Percentiles rank a stretch among this genome's conserved stretches.
These are phyloP conservation scores for Citrus hindsii DNA, from an alignment of 345 rosid genomes.

Conservation along the genomic window DNA sequence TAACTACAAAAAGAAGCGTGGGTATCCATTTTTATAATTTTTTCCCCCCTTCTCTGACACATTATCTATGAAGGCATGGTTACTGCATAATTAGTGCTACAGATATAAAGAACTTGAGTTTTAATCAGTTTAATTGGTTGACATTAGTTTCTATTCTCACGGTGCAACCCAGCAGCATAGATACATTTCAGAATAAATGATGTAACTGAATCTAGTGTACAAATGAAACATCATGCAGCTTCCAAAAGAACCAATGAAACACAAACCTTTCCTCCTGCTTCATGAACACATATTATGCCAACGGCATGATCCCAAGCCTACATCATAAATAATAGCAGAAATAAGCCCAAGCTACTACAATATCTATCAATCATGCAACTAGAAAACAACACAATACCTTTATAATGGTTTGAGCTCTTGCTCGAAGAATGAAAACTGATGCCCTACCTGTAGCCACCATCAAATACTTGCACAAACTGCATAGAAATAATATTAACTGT, in stretches of 20 bases:
- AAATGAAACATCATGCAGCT: background rate
- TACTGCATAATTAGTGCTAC: background rate
- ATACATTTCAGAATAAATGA: background rate
- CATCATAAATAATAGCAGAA: conserved; percentile 6
- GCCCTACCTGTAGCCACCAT: conserved; percentile 78
- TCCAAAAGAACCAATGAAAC: background rate
- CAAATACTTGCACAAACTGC: conserved; percentile 77
- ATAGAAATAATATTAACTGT: conserved; percentile 4
- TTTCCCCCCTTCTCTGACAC: background rate
- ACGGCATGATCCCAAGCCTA: conserved; percentile 99
- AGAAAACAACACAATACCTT: conserved; percentile 37
- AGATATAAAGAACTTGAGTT: background rate
- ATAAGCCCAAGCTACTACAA: conserved; percentile 2
- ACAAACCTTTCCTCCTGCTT: conserved; percentile 90
- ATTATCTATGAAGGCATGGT: background rate
- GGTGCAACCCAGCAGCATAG: background rate
- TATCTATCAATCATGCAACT: background rate
- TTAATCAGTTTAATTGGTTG: background rate
- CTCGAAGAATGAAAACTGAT: conserved; percentile 45
- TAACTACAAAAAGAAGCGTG: background rate
- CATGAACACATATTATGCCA: conserved; percentile 78
- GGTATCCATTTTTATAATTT: background rate
- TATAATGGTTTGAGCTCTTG: conserved; percentile 30
- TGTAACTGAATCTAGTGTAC: background rate
- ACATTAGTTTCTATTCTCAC: background rate